phyloP scores from a whole-genome alignment of 345 rosid genomes.

The Linum trigynum region DNA sequence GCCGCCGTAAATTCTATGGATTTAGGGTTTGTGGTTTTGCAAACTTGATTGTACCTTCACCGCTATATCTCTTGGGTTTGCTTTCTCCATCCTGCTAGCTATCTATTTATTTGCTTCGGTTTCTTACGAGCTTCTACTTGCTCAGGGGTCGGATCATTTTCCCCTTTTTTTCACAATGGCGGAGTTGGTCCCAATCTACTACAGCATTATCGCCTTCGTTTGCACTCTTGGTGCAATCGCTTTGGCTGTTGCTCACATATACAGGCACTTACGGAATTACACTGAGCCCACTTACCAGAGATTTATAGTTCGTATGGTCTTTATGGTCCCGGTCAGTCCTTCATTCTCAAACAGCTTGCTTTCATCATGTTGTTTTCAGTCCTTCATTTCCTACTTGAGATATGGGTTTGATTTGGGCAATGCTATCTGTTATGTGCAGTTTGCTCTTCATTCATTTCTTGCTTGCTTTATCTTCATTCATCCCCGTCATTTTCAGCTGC shows the following conservation, averaged over 20 bases:
- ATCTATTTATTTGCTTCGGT: neutral
- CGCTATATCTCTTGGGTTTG: neutral
- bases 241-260: slow-evolving; percentile 67
- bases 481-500: neutral
- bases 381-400: neutral
- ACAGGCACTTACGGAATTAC: slow-evolving; percentile 78
- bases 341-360: neutral
- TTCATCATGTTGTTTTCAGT: too few species aligned
- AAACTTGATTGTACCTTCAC: neutral
- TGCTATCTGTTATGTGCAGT: neutral
- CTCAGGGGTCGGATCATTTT: neutral
- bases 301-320: slow-evolving; percentile 85
- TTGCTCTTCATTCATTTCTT: neutral
- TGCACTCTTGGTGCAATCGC: slow-evolving; percentile 65
- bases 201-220: slow-evolving; percentile 44
- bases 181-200: slow-evolving; percentile 44
- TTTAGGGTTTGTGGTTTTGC: neutral
- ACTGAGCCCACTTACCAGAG: slow-evolving; percentile 94
- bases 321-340: slow-evolving; percentile 87
- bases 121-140: neutral
- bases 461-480: neutral
- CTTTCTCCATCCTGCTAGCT: neutral
- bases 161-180: slow-evolving; percentile 30
- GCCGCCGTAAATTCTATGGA: neutral
- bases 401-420: neutral